phyloP scores from a whole-genome alignment of 2,329 filamentous ascomycete genomes.

The Hypoxylon sp. region DNA sequence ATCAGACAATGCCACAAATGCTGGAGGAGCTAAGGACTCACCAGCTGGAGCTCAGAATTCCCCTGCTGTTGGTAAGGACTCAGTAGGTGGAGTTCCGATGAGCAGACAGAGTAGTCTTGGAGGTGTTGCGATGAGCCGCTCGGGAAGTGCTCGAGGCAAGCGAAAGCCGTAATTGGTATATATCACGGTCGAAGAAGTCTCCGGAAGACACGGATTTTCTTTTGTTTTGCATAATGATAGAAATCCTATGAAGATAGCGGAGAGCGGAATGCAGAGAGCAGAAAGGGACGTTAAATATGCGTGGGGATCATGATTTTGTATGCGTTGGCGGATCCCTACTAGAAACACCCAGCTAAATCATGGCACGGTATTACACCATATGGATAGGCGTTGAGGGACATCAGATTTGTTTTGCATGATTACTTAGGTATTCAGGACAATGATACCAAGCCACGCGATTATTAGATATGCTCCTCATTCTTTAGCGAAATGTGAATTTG shows the following conservation, averaged over 20 bases:
- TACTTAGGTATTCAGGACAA: slow-evolving; percentile 8
- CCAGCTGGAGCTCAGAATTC: slow-evolving; percentile 46
- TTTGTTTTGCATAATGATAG: not conserved
- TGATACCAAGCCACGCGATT: slow-evolving; percentile 9
- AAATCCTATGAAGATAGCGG: not conserved
- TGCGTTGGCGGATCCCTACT: not conserved
- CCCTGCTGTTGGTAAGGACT: slow-evolving; percentile 43
- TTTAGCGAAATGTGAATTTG: not conserved
- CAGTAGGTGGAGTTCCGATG: slow-evolving; percentile 63
- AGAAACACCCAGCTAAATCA: slow-evolving; percentile 7
- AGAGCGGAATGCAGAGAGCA: not conserved
- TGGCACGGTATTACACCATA: not conserved
- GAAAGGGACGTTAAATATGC: not conserved
- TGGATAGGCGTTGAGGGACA: slow-evolving; percentile 22
- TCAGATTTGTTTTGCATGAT: slow-evolving; percentile 11
- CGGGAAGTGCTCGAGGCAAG: slow-evolving; percentile 64
- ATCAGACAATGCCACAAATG: slow-evolving; percentile 41
- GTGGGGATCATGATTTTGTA: slow-evolving; percentile 6
- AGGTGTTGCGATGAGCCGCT: slow-evolving; percentile 70
- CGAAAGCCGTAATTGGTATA: slow-evolving; percentile 44
- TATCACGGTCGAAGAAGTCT: not conserved
- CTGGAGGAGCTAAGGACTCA: slow-evolving; percentile 42
- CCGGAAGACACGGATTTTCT: not conserved
- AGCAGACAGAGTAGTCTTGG: slow-evolving; percentile 70
- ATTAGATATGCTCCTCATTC: slow-evolving; percentile 1